phyloP scores from a whole-genome alignment of 2,329 filamentous ascomycete species.

The Xylaria sp. region DNA sequence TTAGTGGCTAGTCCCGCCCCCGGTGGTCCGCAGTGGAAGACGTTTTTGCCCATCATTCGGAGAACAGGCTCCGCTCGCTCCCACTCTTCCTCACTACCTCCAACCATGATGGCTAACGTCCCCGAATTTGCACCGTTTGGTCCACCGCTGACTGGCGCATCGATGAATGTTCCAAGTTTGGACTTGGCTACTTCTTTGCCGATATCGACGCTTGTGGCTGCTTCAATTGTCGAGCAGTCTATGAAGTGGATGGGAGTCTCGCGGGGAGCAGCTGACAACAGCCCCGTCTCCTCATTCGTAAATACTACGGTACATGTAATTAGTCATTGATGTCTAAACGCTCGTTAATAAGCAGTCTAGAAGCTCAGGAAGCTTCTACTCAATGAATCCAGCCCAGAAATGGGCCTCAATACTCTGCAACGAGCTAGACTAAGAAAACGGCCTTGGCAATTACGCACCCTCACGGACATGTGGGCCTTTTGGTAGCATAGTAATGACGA shows the following conservation, averaged over 20 bases:
- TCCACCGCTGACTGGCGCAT: conserved; percentile 33
- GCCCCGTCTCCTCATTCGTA: conserved; percentile 26
- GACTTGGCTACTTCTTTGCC: conserved; percentile 24
- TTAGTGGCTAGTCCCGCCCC: conserved; percentile 31
- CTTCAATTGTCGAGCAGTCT: conserved; percentile 33
- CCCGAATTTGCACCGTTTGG: conserved; percentile 31
- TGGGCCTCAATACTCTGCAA: background rate
- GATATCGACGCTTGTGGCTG: conserved; percentile 29
- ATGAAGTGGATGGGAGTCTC: conserved; percentile 31
- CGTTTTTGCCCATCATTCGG: conserved; percentile 29
- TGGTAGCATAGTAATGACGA: conserved; percentile 34
- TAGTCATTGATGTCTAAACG: background rate
- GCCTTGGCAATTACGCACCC: background rate
- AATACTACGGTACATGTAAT: conserved; percentile 6
- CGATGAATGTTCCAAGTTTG: conserved; percentile 28
- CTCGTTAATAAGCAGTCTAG: background rate
- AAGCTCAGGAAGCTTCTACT: background rate
- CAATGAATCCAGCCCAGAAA: background rate
- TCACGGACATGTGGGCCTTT: conserved; percentile 30
- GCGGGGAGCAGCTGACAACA: conserved; percentile 27
- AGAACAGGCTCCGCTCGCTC: conserved; percentile 24
- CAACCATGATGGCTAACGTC: conserved; percentile 31
- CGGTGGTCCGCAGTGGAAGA: conserved; percentile 30
- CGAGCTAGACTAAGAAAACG: background rate
- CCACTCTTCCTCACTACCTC: conserved; percentile 31